Base-by-base conservation (phyloP, 331 rosid species). In the Quercus tomentella region DNA sequence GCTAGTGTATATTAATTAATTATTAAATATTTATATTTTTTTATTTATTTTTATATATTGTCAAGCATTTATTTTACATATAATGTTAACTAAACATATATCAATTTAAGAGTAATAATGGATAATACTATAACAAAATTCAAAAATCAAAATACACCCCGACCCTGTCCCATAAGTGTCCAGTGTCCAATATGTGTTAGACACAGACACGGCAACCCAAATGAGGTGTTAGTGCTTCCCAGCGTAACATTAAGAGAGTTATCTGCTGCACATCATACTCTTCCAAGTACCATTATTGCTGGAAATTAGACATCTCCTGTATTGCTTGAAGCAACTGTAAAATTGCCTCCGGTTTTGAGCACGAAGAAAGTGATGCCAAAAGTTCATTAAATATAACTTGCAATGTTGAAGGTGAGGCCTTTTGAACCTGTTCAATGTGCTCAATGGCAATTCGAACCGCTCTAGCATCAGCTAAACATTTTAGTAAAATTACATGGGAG, bases 401-500 rank as follows among this genome's bases (percentile, higher is more conserved):
- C 86, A 91, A 80, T 81, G 82, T 77, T 11, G 76, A 80, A 70
- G 95, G 91, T 7, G 88, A 84, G 41, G 81, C 83, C 82, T 86
- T 78, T 76, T 43, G 73, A 81, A 92, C 82, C 91, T 88, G 83
- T 66, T 87, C 87, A 28, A 92, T 56, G 86, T 94, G 94, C 72
- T 83, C 87, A 67, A 86, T 71, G 72, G 97, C 94, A 63, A 83
- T 55, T 49, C 79, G 56, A 86, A 83, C 65, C 89, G 91, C 89
- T 56, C 81, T 69, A 45, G 93, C 87, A 78, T 95, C 89, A 6
- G 87, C 91, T 80, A 89, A 78, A 82, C 75, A 86, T 87, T 90
- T 91, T 82, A 95, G 80, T 83, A 93, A 82, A 76, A 76, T 82
- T 33, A 90, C 82, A 77, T 95, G 97, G 77, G 91, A 73, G 45